Base-by-base conservation (phyloP, 352 stramenopile species). In the Globisporangium yorkense region DNA sequence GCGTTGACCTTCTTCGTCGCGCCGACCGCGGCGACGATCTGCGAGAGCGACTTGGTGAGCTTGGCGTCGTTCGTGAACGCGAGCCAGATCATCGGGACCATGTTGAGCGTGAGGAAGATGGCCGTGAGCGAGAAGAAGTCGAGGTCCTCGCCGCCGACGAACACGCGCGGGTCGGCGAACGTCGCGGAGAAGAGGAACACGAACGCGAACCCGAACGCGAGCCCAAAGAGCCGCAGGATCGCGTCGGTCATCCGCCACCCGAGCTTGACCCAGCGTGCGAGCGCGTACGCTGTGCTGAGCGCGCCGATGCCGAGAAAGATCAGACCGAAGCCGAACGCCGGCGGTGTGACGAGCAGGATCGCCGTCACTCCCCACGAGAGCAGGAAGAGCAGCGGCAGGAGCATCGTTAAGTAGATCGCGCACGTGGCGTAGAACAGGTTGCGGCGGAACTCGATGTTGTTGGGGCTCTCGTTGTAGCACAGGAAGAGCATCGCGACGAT, bases 11-110 rank as follows among this genome's bases (percentile, higher is more conserved):
- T 94, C 56, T 94, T 92, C 18, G 73, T 77, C 2, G 80, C 81
- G 0, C 72, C 74, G 6, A 93, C 82, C 10, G 87, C 77, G 5
- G 83, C 76, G n/a, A 92, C 61, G 16, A 95, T 82, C 50, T 93
- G 80, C 3, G 80, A 71, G 41, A 95, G 73, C 27, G 83, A 93
- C 57, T 93, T 95, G 20, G 77, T 82, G 15, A 95, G 62, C 68
- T 95, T 90, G 7, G 74, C 71, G 61, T 97, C 88, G 60, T 96
- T 96, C 0, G 84, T 90, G 64, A 97, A 96, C 6, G 83, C 84
- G 41, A 97, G 79, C 77, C 84, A 95, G n/a, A 96, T 80, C 65
- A 96, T 87, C 8, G 87, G 84, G 71, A 94, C 84, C 84, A 96
- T 92, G 62, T 94, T 93, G 50, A 94, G 73, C 21, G 86, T 91